Evolutionary conservation across 2,329 filamentous ascomycete species (phyloP).

Genomic region (Fusarium fujikuroi): DNA sequence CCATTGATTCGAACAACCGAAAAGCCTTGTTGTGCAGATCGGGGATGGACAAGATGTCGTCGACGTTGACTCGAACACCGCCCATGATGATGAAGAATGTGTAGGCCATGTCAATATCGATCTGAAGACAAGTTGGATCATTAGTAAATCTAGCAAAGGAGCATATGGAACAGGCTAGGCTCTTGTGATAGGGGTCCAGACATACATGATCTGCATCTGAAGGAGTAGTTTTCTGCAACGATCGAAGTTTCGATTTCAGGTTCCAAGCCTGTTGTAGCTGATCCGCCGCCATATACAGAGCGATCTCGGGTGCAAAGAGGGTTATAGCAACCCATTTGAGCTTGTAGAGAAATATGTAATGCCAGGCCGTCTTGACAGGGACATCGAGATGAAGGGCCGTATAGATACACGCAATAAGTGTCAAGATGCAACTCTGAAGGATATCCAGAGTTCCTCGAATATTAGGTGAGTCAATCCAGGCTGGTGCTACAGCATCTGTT

Average conservation of each 20-base stretch:
- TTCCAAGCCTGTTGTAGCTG: conserved; percentile 24
- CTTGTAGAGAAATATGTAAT: conserved; percentile 29
- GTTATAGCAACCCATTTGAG: conserved; percentile 46
- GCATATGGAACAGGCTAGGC: neutral
- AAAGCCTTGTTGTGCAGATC: conserved; percentile 1
- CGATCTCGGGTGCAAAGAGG: conserved; percentile 48
- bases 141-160: neutral
- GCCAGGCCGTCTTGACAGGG: conserved; percentile 25
- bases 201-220: neutral
- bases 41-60: conserved; percentile 10
- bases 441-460: conserved; percentile 34
- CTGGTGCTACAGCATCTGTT: neutral
- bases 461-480: conserved; percentile 1
- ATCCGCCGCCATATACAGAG: conserved; percentile 42
- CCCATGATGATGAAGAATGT: conserved; percentile 48
- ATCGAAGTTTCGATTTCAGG: neutral
- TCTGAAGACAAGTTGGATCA: neutral
- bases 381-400: conserved; percentile 53
- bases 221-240: neutral
- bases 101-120: conserved; percentile 33
- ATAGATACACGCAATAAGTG: conserved; percentile 51
- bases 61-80: conserved; percentile 35
- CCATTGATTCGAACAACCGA: neutral
- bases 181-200: neutral
- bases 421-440: conserved; percentile 49